phyloP scores from a whole-genome alignment of 2,329 filamentous ascomycete genomes.

The Hirsutella thompsonii region DNA sequence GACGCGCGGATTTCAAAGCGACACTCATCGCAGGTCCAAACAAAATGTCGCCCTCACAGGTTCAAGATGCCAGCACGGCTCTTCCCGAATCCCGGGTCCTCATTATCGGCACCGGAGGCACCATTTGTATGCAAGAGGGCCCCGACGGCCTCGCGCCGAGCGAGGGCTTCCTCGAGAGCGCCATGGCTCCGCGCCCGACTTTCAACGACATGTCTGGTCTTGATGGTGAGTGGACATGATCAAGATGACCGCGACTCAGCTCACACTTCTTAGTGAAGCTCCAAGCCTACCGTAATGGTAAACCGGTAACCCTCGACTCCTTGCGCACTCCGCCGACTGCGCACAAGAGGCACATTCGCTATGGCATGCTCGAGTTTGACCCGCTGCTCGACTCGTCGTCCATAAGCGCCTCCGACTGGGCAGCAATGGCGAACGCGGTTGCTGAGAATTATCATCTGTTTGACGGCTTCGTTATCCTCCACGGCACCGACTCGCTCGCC shows the following conservation, averaged over 20 bases:
- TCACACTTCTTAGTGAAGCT: constrained; percentile 26
- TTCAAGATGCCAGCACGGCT: constrained; percentile 9
- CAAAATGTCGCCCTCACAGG: constrained; percentile 8
- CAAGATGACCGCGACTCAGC: not conserved
- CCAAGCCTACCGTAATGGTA: constrained; percentile 36
- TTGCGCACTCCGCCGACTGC: constrained; percentile 69
- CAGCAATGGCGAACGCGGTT: constrained; percentile 68
- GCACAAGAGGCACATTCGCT: constrained; percentile 71
- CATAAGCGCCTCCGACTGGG: constrained; percentile 78
- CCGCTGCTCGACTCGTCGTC: constrained; percentile 81
- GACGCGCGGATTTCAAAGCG: too few relatives aligned
- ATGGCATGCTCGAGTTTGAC: constrained; percentile 72
- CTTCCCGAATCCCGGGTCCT: constrained; percentile 69
- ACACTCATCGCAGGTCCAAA: too few relatives aligned
- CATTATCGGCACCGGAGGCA: constrained; percentile 82
- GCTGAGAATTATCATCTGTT: constrained; percentile 77
- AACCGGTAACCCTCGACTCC: constrained; percentile 44
- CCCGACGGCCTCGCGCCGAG: constrained; percentile 70
- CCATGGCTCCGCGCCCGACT: constrained; percentile 67
- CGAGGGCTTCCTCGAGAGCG: constrained; percentile 66
- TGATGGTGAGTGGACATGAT: constrained; percentile 1
- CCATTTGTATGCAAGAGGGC: constrained; percentile 83
- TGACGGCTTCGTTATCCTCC: constrained; percentile 82
- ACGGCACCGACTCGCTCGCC: constrained; percentile 80
- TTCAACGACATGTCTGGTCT: constrained; percentile 57